phyloP scores from a whole-genome alignment of 192 early-diverging fungal genomes.

The Chytriomyces hyalinus region DNA sequence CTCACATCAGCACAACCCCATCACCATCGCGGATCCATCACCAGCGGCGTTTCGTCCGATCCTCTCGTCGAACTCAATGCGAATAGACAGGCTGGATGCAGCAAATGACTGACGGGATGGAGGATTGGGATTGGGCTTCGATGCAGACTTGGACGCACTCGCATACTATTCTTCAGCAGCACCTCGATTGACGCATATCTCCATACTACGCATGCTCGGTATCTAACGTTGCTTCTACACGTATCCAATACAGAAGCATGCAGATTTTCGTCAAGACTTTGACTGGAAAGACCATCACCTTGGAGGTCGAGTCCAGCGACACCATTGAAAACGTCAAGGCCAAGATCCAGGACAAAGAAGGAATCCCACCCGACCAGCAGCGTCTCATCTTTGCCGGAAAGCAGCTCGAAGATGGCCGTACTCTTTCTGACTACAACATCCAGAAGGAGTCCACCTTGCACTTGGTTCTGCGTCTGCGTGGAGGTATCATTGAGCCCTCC shows the following conservation, averaged over 20 bases:
- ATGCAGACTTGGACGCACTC: no score
- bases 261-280: conserved; percentile 56
- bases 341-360: conserved; percentile 99
- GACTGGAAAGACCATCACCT: conserved; percentile 96
- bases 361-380: conserved; percentile 99
- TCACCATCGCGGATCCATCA: no score
- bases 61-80: no score
- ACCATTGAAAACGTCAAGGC: conserved; percentile 90
- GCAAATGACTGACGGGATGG: no score
- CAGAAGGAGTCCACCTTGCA: conserved; percentile 96
- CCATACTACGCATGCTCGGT: no score
- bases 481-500: conserved; percentile 88
- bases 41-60: no score
- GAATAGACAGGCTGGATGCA: no score
- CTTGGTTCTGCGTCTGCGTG: conserved; percentile 72
- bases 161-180: no score
- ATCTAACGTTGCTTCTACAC: no score
- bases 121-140: no score
- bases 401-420: conserved; percentile 99
- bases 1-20: no score
- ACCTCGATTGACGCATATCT: no score
- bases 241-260: conserved; percentile 5
- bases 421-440: conserved; percentile 99
- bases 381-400: conserved; percentile 99
- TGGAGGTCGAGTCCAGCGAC: conserved; percentile 94